Evolutionary conservation across 768 basidiomycete genomes (phyloP), one percentile per base, ranked within the genome.

Genomic region (Mycena polygramma): DNA sequence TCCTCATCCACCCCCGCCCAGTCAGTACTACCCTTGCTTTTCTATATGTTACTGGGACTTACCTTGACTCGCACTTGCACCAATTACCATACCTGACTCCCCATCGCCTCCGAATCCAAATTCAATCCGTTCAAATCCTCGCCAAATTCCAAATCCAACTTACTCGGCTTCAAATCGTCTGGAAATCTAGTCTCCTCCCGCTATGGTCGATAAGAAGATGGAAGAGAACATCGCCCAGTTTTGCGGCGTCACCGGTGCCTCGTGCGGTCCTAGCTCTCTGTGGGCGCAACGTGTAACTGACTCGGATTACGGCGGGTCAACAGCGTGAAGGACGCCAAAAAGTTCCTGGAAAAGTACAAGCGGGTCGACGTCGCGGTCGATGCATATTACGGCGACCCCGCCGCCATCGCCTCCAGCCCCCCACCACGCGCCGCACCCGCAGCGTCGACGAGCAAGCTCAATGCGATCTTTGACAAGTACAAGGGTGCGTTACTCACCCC

Each of bases 281-380:
- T 41, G n/a, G 55, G 11, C 41, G 37, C 39, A 22, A 15, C 43
- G 6, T n/a, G 5, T 26, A 20, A 7, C 26, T 48, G 46, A 36
- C 46, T 14, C 24, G 10, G 13, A 19, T 22, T 30, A 17, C 13
- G 30, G 26, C 30, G 30, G 11, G 8, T 35, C 9, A 10, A 36
- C 66, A 88, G 87, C 24, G 77, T 82, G 35, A 84, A 79, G 69
- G 92, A 93, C 69, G 94, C 92, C 14, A 88, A 80, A 73, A 88
- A 88, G 76, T 94, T 88, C 80, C 77, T 94, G 55, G 89, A 93
- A 70, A 90, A 89, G 73, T 84, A 92, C 81, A 90, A 89, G 74
- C 87, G 90, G 45, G 79, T 93, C 51, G 93, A 95, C 63, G 79
- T 84, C n/a, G 93, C 93, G 26, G 81, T 94, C 53, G 91, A 94